These are phyloP conservation scores for Dalbergia oliveri DNA, from an alignment of 306 rosid species.

Conservation along the genomic window DNA sequence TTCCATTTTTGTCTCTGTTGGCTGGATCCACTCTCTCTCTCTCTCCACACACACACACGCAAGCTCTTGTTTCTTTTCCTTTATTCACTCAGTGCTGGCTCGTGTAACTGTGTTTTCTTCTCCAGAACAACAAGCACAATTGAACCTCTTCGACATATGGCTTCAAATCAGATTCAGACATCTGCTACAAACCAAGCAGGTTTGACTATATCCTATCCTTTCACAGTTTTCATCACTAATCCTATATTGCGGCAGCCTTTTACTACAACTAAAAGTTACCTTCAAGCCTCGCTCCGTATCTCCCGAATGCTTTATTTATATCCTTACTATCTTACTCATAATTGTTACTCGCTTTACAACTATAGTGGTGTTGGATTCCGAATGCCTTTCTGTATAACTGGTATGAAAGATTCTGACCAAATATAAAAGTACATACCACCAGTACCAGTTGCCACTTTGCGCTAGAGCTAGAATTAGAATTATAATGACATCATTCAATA, in stretches of 20 bases:
- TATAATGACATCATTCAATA: not conserved
- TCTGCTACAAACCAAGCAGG: constrained; percentile 62
- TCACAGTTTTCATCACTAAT: not conserved
- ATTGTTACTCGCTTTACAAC: not conserved
- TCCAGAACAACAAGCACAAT: constrained; percentile 22
- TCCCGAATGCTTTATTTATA: not conserved
- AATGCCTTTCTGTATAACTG: not conserved
- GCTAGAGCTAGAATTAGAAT: not conserved
- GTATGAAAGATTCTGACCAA: not conserved
- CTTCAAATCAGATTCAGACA: constrained; percentile 63
- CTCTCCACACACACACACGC: not conserved
- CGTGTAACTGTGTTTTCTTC: constrained; percentile 18
- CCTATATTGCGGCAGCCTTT: not conserved
- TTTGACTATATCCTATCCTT: constrained; percentile 48
- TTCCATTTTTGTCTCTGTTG: not conserved
- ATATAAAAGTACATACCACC: not conserved
- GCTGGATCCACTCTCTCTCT: constrained; percentile 31
- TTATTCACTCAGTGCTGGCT: constrained; percentile 27
- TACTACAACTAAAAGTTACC: not conserved
- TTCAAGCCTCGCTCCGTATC: not conserved
- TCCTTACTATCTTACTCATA: not conserved
- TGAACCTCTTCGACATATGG: constrained; percentile 48
- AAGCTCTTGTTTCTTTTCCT: not conserved
- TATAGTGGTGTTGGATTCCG: not conserved
- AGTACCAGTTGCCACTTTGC: not conserved